Conservation (phyloP, 129 eudicot species). For the Escallonia rubra region DNA sequence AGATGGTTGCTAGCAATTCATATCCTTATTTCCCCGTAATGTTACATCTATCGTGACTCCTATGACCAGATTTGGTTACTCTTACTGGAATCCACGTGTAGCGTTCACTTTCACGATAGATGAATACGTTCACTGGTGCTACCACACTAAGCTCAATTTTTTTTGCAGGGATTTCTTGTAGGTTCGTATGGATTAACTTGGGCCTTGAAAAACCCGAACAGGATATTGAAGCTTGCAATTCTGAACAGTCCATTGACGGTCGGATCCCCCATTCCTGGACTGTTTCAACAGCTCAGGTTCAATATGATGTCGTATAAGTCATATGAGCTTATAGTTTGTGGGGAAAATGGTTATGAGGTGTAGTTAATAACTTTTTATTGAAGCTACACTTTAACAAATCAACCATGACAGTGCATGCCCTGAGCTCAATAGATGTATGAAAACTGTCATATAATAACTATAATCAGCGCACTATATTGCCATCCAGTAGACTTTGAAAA, state of each 20-base stretch:
- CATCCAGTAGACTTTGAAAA: too few relatives aligned
- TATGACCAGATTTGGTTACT: not conserved
- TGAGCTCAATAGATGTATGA: too few relatives aligned
- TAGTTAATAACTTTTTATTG: too few relatives aligned
- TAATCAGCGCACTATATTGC: too few relatives aligned
- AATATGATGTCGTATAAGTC: not conserved
- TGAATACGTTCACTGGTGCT: not conserved
- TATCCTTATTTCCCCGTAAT: not conserved
- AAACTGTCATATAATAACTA: too few relatives aligned
- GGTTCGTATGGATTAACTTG: conserved; percentile 98
- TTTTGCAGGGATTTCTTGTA: conserved; percentile 85
- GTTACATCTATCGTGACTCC: not conserved
- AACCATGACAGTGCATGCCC: too few relatives aligned
- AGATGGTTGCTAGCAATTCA: conserved; percentile 5
- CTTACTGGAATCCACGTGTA: not conserved
- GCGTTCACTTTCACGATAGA: not conserved
- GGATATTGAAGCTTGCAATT: conserved; percentile 75
- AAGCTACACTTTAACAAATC: too few relatives aligned
- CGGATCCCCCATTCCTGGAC: conserved; percentile 95
- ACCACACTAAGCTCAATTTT: not conserved
- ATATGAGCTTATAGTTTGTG: not conserved
- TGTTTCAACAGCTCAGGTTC: conserved; percentile 93
- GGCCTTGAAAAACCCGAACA: conserved; percentile 87
- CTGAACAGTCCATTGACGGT: conserved; percentile 87
- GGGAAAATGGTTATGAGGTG: too few relatives aligned